Conservation (phyloP, 345 rosid genomes). For the Cardamine chenopodiifolia region DNA sequence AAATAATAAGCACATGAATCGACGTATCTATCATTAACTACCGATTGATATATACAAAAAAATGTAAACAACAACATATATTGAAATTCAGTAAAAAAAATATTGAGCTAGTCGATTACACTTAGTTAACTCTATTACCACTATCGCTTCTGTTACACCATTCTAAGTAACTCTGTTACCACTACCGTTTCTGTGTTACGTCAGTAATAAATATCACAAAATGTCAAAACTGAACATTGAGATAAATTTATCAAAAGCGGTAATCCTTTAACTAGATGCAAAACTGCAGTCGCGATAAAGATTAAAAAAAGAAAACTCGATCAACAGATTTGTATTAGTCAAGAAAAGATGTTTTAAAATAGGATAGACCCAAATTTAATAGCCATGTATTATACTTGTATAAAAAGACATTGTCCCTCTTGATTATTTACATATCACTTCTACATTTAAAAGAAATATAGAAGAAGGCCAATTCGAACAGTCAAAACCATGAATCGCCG, state of each 20-base stretch:
- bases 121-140: no score
- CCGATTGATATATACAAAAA: no score
- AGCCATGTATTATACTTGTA: neutral
- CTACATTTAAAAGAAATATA: neutral
- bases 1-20: no score
- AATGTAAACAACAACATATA: no score
- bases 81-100: no score
- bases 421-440: neutral
- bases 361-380: neutral
- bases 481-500: slow-evolving; percentile 7
- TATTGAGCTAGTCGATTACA: no score
- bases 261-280: neutral
- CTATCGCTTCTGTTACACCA: no score
- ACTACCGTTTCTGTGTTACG: no score
- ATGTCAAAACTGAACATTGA: neutral
- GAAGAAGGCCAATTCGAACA: neutral
- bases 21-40: no score
- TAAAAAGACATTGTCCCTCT: neutral
- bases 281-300: neutral
- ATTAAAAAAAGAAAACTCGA: neutral
- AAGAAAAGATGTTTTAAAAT: slow-evolving; percentile 12
- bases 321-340: neutral
- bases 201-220: no score
- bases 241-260: neutral
- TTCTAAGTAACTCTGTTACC: no score